Evolutionary conservation across 805 yeast species (phyloP), one percentile per base, ranked within the genome.

Genomic region (Myxozyma nipponensis): DNA sequence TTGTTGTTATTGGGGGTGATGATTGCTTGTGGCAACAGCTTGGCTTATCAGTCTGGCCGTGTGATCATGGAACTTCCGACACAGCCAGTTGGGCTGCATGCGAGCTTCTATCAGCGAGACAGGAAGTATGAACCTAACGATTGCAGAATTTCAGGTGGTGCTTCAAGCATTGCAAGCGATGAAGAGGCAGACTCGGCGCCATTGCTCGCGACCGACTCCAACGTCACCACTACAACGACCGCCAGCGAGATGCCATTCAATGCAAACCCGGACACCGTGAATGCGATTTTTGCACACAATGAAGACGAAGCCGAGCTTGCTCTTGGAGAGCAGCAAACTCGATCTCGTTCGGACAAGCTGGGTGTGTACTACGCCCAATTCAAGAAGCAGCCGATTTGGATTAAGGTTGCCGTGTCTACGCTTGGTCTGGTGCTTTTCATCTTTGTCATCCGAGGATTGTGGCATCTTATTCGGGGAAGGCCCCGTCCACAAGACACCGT

Each of bases 111-210:
- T n/a, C n/a, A n/a, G n/a, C n/a, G n/a, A n/a, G n/a, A n/a, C n/a
- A n/a, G n/a, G n/a, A n/a, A n/a, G n/a, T n/a, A n/a, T n/a, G n/a
- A n/a, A n/a, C n/a, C n/a, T n/a, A n/a, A n/a, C n/a, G n/a, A 48
- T 24, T 46, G 42, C 47, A 37, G 42, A 24, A 48, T 52, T 37
- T 54, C 52, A 9, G 54, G 46, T 46, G 41, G 22, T 18, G 47
- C 49, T 19, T 42, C 48, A 46, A 49, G 49, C 24, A 42, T 53
- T 19, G 54, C 54, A 34, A 53, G 57, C 35, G 57, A 53, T 40
- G 57, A 53, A 36, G 57, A 49, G 23, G 49, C 43, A 26, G 57
- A 53, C 39, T 32, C 49, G 9, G 57, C 57, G 21, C 57, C 57
- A 30, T 51, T 54, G 23, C 41, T 54, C 19, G 32, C 32, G 13